A percentile compares a stretch with the other conserved stretches of the same genome.
Evolutionary conservation across 1,284 basidiomycete genomes (phyloP).

Genomic region (Cutaneotrichosporon cavernicola): DNA sequence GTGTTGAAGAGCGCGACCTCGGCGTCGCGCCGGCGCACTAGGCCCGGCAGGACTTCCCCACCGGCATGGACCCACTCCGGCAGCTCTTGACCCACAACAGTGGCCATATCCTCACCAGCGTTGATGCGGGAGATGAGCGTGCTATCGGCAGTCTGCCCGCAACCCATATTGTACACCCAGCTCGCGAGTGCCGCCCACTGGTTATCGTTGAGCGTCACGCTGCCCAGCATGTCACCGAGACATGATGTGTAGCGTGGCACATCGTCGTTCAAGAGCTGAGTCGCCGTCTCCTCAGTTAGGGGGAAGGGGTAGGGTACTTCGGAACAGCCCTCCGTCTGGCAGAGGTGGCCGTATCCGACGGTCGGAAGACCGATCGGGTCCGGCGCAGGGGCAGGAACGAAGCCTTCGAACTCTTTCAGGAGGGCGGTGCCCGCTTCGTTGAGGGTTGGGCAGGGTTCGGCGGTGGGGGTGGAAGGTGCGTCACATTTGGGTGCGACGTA

Average conservation of each 20-base stretch:
- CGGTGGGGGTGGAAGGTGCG: neutral
- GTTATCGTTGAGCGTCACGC: constrained; percentile 20
- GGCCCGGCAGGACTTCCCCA: constrained; percentile 11
- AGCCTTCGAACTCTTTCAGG: constrained; percentile 21
- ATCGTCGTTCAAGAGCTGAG: constrained; percentile 15
- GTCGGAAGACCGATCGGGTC: constrained; percentile 22
- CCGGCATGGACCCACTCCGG: constrained; percentile 13
- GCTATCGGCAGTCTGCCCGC: constrained; percentile 1
- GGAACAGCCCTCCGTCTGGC: constrained; percentile 8
- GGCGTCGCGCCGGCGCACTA: constrained; percentile 18
- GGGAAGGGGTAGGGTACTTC: constrained; percentile 15
- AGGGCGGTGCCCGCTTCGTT: constrained; percentile 15
- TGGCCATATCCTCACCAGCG: constrained; percentile 12
- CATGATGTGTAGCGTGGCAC: constrained; percentile 16
- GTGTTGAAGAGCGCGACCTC: constrained; percentile 16
- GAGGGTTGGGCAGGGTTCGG: constrained; percentile 10
- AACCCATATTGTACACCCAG: constrained; percentile 20
- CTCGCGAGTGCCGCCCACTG: constrained; percentile 18
- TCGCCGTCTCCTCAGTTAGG: constrained; percentile 10
- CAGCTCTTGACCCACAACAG: constrained; percentile 13
- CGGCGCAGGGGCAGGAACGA: neutral
- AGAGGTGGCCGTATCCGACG: constrained; percentile 24
- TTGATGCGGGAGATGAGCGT: constrained; percentile 13
- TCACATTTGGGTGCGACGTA: constrained; percentile 8
- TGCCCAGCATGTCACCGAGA: constrained; percentile 10